Percentiles rank a stretch among this genome's conserved stretches.
Evolutionary conservation across 1,284 basidiomycete species (phyloP).

Genomic region (Pholiota adiposa): DNA sequence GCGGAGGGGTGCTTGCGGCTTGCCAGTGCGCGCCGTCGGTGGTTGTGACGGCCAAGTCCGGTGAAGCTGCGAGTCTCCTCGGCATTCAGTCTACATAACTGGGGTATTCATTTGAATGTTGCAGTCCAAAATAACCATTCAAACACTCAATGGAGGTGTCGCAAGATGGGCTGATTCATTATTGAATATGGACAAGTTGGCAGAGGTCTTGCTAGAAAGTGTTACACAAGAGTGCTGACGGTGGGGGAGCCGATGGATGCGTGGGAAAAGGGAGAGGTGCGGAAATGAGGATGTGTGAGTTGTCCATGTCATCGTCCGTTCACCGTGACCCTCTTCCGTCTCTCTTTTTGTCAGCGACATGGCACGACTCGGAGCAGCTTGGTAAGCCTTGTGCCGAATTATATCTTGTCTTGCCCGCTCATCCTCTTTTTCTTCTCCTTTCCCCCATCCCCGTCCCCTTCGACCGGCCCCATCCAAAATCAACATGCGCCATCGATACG

Average conservation of each 20-base stretch:
- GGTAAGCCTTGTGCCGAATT: conserved; percentile 16
- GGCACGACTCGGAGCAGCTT: conserved; percentile 24
- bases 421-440: conserved; percentile 4
- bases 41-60: too few relatives aligned
- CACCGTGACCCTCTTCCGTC: background rate
- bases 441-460: background rate
- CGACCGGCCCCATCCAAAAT: background rate
- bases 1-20: background rate
- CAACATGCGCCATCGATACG: conserved; percentile 29
- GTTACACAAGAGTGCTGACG: background rate
- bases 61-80: background rate
- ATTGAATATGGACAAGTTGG: background rate
- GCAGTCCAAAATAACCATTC: too few relatives aligned
- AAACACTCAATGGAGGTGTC: too few relatives aligned
- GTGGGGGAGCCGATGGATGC: background rate
- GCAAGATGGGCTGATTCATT: background rate
- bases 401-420: background rate
- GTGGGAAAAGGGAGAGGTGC: background rate
- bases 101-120: background rate
- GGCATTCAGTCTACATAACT: background rate
- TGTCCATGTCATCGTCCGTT: background rate
- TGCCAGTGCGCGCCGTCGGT: background rate
- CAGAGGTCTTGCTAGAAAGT: background rate
- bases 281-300: background rate
- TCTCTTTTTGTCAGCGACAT: conserved; percentile 15